These are phyloP conservation scores for Rhododendron griersonianum DNA, from an alignment of 148 eudicot species.

Conservation along the genomic window DNA sequence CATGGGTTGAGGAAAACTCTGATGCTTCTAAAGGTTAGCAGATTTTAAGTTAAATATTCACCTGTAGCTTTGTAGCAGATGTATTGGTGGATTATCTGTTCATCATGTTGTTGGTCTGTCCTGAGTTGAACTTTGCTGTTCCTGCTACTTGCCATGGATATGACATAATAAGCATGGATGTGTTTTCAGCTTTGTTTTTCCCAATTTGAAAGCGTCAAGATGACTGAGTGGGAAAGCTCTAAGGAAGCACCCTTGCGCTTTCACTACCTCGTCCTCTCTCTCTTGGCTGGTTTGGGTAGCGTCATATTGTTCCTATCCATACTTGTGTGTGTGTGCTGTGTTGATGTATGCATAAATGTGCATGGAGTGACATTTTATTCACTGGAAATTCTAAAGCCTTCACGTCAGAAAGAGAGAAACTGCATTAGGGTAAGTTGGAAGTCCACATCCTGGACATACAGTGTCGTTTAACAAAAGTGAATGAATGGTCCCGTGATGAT, in stretches of 20 bases:
- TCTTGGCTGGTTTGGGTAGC: background rate
- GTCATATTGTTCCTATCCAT: background rate
- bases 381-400: background rate
- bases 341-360: background rate
- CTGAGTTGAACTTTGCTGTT: constrained; percentile 2
- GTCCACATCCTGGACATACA: background rate
- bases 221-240: background rate
- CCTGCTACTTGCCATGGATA: background rate
- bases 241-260: background rate
- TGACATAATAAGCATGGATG: background rate
- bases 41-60: background rate
- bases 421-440: background rate
- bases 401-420: background rate
- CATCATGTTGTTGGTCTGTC: background rate
- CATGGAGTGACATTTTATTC: background rate
- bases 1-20: constrained; percentile 49
- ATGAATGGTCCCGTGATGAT: background rate
- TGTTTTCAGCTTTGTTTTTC: background rate
- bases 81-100: background rate
- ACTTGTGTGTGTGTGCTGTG: background rate
- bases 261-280: background rate
- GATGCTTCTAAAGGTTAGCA: constrained; percentile 74
- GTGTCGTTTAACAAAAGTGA: background rate
- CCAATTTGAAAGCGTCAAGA: background rate
- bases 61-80: background rate